phyloP scores from a whole-genome alignment of 2,329 filamentous ascomycete species.

The Stagonosporopsis vannaccii region DNA sequence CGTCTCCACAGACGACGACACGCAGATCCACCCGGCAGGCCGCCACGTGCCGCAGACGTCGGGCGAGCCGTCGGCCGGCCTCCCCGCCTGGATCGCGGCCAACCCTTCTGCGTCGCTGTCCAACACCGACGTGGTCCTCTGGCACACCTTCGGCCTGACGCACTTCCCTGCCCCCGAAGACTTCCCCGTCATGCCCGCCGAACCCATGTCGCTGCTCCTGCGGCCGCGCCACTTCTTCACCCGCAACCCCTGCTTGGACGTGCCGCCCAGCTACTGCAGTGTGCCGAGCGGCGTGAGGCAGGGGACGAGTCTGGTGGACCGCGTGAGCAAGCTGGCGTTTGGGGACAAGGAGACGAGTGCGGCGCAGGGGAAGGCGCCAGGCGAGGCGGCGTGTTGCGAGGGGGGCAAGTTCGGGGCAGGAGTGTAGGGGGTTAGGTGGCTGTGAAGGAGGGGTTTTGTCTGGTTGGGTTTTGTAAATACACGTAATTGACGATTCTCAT shows the following conservation, averaged over 20 bases:
- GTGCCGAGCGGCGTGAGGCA: conserved; percentile 73
- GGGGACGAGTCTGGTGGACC: conserved; percentile 57
- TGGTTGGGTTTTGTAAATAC: no score
- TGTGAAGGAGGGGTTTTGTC: no score
- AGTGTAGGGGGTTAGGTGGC: no score
- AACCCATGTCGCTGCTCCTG: conserved; percentile 80
- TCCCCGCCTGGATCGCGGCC: conserved; percentile 77
- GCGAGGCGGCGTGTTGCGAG: conserved; percentile 24
- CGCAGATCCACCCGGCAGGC: conserved; percentile 84
- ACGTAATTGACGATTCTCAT: no score
- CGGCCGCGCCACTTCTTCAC: conserved; percentile 84
- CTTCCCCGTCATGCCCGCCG: conserved; percentile 87
- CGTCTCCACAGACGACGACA: conserved; percentile 72
- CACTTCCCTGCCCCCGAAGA: conserved; percentile 92
- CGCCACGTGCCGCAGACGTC: conserved; percentile 89
- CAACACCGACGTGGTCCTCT: conserved; percentile 86
- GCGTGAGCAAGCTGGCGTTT: conserved; percentile 59
- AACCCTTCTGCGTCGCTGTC: conserved; percentile 73
- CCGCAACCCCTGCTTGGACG: conserved; percentile 80
- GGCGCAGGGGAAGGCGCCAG: conserved; percentile 1
- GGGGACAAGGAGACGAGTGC: conserved; percentile 43
- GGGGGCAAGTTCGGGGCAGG: conserved; percentile 31
- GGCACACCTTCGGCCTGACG: conserved; percentile 92
- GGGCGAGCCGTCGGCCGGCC: conserved; percentile 75
- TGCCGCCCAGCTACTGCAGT: conserved; percentile 76